Percentiles rank a stretch among this genome's conserved stretches.
Conservation (phyloP, 345 rosid genomes). For the Hevea brasiliensis region DNA sequence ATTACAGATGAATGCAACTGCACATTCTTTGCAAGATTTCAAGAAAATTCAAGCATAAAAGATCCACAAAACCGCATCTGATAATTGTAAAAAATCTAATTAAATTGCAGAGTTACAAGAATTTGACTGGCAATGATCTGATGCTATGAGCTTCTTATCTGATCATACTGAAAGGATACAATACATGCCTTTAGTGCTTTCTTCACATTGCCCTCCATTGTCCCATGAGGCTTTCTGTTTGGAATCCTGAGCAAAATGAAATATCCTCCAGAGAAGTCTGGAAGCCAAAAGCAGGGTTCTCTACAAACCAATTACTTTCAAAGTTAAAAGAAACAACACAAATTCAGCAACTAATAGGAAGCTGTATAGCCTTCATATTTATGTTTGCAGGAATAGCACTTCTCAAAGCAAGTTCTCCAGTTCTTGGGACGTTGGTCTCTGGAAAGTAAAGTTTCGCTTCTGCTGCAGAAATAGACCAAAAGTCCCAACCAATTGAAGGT, state of each 20-base stretch:
- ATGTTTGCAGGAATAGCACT: conserved; percentile 86
- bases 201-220: conserved; percentile 93
- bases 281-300: conserved; percentile 20
- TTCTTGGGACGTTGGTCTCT: conserved; percentile 86
- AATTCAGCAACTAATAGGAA: conserved; percentile 20
- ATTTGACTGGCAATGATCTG: not conserved
- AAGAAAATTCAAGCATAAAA: not conserved
- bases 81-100: not conserved
- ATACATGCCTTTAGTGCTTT: conserved; percentile 72
- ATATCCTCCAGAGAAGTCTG: conserved; percentile 89
- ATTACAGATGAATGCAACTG: not conserved
- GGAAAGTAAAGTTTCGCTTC: conserved; percentile 82
- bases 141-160: not conserved
- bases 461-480: conserved; percentile 51
- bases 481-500: conserved; percentile 52
- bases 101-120: not conserved
- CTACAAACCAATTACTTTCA: conserved; percentile 15
- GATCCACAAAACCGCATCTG: not conserved
- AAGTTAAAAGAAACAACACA: not conserved
- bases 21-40: not conserved
- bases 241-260: conserved; percentile 91
- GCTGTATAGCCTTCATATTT: conserved; percentile 88
- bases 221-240: conserved; percentile 92
- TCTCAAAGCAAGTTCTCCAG: conserved; percentile 91
- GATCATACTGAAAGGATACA: not conserved